Evolutionary conservation across 352 stramenopile species (phyloP), one percentile per base, ranked within the genome.

Genomic region (Phytophthora kernoviae): DNA sequence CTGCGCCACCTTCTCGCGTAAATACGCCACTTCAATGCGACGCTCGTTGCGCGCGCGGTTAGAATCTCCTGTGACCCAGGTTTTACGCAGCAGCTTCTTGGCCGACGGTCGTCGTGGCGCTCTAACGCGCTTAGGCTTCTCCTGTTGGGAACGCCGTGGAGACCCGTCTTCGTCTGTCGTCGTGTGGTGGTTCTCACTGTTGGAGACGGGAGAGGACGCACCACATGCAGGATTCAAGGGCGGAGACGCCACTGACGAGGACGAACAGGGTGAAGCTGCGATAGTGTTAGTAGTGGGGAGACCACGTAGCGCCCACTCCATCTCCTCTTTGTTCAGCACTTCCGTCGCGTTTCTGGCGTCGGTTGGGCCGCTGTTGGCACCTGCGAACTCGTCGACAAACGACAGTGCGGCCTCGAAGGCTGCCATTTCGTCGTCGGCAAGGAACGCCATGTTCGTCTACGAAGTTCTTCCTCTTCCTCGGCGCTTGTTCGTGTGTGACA

Each of bases 11-110:
- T 73, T 72, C 52, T 77, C 62, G 30, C 41, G 60, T 11, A 81
- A 39, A 44, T 81, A 78, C n/a, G 68, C 59, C 36, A 81, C 65
- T 43, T 81, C 72, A 46, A 78, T 68, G 17, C 65, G 47, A 4
- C 72, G 72, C 22, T 75, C 72, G 37, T 81, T 73, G 32, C 72
- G 68, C 17, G 70, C 72, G 3, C 66, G 65, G 42, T 78, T 78
- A 7, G 65, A 70, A 42, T 78, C 63, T 21, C 63, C 63, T 4
- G 58, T 68, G 18, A 55, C 58, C 63, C 63, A 72, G 41, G 52
- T 72, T 46, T 72, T 72, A 40, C 63, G 63, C 51, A 72, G 46
- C 2, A 72, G 52, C 56, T 75, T 71, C 62, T 76, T 76, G 30
- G 54, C 46, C 33, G 68, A 63, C 36, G 45, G 42, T 7, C 63